phyloP scores from a whole-genome alignment of 2,329 filamentous ascomycete species.

The Curvularia spicifera region DNA sequence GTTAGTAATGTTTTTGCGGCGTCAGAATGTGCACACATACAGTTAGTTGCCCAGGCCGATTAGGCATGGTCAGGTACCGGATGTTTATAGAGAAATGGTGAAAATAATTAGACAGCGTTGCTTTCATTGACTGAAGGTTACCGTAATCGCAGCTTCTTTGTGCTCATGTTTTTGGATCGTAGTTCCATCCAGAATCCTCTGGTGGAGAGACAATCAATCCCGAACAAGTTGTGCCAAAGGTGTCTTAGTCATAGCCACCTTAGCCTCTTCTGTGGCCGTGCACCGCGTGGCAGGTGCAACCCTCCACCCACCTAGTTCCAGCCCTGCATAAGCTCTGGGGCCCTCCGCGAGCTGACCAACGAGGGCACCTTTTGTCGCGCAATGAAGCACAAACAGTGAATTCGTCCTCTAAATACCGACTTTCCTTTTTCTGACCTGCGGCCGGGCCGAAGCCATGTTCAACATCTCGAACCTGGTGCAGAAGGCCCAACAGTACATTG shows the following conservation, averaged over 20 bases:
- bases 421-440: conserved; percentile 18
- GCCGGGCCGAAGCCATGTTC: conserved; percentile 45
- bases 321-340: conserved; percentile 21
- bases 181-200: too few species aligned
- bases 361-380: conserved; percentile 26
- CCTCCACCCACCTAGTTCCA: conserved; percentile 12
- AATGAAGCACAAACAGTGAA: conserved; percentile 35
- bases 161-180: not conserved
- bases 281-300: conserved; percentile 19
- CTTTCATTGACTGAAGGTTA: not conserved
- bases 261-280: conserved; percentile 19
- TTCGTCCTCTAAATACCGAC: conserved; percentile 18
- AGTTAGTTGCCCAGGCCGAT: not conserved
- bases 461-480: conserved; percentile 82
- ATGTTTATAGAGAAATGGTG: not conserved
- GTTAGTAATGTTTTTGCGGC: not conserved
- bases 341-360: conserved; percentile 23
- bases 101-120: not conserved
- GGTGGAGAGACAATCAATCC: not conserved
- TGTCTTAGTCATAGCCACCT: conserved; percentile 18
- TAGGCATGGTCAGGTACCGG: not conserved
- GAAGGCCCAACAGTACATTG: conserved; percentile 94
- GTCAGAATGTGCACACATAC: not conserved
- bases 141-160: not conserved
- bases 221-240: not conserved